These are phyloP conservation scores for Blastosporella zonata DNA, from an alignment of 1,284 basidiomycete genomes.

Conservation along the genomic window DNA sequence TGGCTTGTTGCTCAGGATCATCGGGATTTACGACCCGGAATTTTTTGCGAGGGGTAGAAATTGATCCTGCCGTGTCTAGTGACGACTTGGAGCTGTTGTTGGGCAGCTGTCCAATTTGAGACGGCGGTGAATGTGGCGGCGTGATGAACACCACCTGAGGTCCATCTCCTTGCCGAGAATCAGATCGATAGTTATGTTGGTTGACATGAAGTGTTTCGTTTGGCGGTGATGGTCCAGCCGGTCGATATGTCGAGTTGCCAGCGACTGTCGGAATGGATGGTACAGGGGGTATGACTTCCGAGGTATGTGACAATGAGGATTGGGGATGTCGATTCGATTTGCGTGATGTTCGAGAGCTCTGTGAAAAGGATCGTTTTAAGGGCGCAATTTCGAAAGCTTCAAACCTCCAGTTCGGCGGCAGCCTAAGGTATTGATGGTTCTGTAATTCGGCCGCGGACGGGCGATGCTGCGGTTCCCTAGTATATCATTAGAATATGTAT, in stretches of 20 bases:
- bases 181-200: constrained; percentile 6
- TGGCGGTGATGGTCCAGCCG: background rate
- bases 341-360: constrained; percentile 12
- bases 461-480: constrained; percentile 73
- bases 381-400: constrained; percentile 27
- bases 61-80: constrained; percentile 14
- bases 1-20: constrained; percentile 19
- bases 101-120: constrained; percentile 3
- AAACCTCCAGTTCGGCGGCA: constrained; percentile 71
- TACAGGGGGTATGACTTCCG: background rate
- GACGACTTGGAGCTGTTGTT: constrained; percentile 14
- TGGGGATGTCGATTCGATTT: constrained; percentile 10
- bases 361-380: constrained; percentile 10
- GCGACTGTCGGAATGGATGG: constrained; percentile 1
- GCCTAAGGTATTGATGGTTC: constrained; percentile 74
- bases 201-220: background rate
- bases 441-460: constrained; percentile 77
- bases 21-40: constrained; percentile 21
- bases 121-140: constrained; percentile 29
- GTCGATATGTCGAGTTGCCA: constrained; percentile 2
- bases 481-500: background rate
- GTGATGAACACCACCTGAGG: constrained; percentile 37
- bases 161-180: constrained; percentile 17
- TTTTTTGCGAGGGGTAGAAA: constrained; percentile 15
- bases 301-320: background rate